Conservation (phyloP, 495 filamentous ascomycete species). For the Daldinia childiae region DNA sequence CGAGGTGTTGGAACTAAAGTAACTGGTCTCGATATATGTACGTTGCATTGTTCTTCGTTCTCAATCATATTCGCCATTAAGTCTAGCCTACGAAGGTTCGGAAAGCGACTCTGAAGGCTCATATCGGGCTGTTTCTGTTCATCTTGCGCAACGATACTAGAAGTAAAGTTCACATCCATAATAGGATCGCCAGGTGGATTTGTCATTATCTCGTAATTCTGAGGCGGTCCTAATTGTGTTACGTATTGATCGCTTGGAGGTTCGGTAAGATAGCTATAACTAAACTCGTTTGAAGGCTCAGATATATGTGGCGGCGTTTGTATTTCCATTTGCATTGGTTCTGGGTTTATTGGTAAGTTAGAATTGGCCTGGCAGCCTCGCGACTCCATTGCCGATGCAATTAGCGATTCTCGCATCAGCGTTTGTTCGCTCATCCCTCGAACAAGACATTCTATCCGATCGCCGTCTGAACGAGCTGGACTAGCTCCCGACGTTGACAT, state of each 20-base stretch:
- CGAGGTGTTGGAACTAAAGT: conserved; percentile 25
- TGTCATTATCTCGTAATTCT: neutral
- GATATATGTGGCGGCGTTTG: conserved; percentile 16
- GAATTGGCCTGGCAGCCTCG: conserved; percentile 7
- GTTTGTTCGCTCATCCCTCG: conserved; percentile 52
- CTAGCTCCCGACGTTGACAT: conserved; percentile 5
- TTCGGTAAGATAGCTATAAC: conserved; percentile 11
- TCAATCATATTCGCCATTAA: conserved; percentile 51
- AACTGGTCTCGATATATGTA: conserved; percentile 36
- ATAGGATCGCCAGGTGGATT: neutral
- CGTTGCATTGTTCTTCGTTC: conserved; percentile 50
- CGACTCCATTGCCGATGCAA: neutral
- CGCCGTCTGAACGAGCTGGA: conserved; percentile 11
- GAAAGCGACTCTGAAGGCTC: conserved; percentile 21
- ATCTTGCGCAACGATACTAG: conserved; percentile 10
- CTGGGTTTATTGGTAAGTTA: conserved; percentile 5
- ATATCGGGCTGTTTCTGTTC: conserved; percentile 25
- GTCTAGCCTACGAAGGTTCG: conserved; percentile 40
- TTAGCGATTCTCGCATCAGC: conserved; percentile 34
- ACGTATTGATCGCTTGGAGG: conserved; percentile 12
- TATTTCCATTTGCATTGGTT: conserved; percentile 14
- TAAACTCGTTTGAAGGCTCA: conserved; percentile 8
- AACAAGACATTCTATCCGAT: conserved; percentile 45
- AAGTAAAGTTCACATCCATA: conserved; percentile 2
- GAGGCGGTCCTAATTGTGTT: conserved; percentile 12